Conservation (phyloP, 2,329 filamentous ascomycete genomes). For the Purpureocillium takamizusanense region DNA sequence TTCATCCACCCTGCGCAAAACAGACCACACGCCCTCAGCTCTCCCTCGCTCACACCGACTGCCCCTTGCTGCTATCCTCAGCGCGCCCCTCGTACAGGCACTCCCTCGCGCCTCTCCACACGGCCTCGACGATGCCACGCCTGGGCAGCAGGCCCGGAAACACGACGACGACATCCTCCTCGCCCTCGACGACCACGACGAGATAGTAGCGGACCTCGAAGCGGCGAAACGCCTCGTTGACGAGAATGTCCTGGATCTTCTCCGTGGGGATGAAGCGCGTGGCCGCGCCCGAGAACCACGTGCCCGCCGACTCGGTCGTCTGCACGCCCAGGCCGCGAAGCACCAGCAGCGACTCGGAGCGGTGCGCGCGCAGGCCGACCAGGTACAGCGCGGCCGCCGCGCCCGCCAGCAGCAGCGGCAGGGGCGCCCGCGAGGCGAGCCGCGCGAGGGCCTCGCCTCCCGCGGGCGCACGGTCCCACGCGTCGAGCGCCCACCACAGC, state of each 20-base stretch:
- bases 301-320: slow-evolving; percentile 56
- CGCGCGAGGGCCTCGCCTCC: slow-evolving; percentile 22
- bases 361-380: slow-evolving; percentile 36
- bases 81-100: slow-evolving; percentile 60
- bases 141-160: slow-evolving; percentile 76
- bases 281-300: slow-evolving; percentile 46
- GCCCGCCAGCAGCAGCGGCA: slow-evolving; percentile 28
- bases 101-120: slow-evolving; percentile 78
- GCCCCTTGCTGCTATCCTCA: slow-evolving; percentile 17
- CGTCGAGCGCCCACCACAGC: slow-evolving; percentile 16
- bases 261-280: slow-evolving; percentile 74
- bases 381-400: slow-evolving; percentile 30
- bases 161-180: slow-evolving; percentile 85
- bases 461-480: slow-evolving; percentile 20
- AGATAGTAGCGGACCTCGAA: slow-evolving; percentile 89
- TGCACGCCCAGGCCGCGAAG: slow-evolving; percentile 86
- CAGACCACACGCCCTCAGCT: no score
- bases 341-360: slow-evolving; percentile 78
- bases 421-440: slow-evolving; percentile 24
- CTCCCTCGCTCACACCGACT: no score
- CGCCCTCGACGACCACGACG: slow-evolving; percentile 80
- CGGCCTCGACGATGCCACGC: slow-evolving; percentile 68
- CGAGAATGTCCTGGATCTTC: slow-evolving; percentile 84
- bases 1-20: no score
- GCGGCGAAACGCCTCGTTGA: slow-evolving; percentile 89